phyloP scores from a whole-genome alignment of 768 basidiomycete genomes.

The Dioszegia crocea region DNA sequence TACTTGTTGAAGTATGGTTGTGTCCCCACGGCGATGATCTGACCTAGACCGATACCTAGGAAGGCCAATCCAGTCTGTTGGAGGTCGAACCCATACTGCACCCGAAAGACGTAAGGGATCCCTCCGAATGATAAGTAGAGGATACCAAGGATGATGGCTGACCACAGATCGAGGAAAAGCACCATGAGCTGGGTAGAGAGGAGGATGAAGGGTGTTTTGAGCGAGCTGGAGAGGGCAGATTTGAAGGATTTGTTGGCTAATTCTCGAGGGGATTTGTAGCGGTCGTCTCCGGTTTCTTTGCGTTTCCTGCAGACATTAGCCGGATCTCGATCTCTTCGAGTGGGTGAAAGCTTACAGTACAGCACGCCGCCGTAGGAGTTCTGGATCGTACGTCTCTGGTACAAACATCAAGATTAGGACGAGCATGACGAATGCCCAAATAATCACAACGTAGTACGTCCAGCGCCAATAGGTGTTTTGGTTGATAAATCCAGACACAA shows the following conservation, averaged over 20 bases:
- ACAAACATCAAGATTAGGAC: constrained; percentile 59
- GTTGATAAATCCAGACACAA: constrained; percentile 62
- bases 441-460: constrained; percentile 68
- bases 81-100: constrained; percentile 53
- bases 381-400: constrained; percentile 68
- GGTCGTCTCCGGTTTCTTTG: constrained; percentile 56
- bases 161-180: constrained; percentile 68
- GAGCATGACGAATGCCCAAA: constrained; percentile 64
- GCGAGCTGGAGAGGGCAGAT: constrained; percentile 58
- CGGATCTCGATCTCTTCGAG: background rate
- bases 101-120: constrained; percentile 57
- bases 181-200: constrained; percentile 71
- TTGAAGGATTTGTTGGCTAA: constrained; percentile 53
- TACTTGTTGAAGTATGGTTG: constrained; percentile 46
- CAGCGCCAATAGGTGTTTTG: constrained; percentile 58
- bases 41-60: constrained; percentile 57
- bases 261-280: constrained; percentile 64
- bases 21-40: constrained; percentile 46
- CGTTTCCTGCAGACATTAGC: constrained; percentile 54
- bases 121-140: constrained; percentile 60
- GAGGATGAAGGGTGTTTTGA: constrained; percentile 65
- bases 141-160: constrained; percentile 53
- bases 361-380: constrained; percentile 63
- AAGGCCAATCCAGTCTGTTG: constrained; percentile 57
- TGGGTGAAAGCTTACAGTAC: constrained; percentile 47